Evolutionary conservation across 1,284 basidiomycete species (phyloP), one percentile per base, ranked within the genome.

Genomic region (Apiotrichum montevideense): DNA sequence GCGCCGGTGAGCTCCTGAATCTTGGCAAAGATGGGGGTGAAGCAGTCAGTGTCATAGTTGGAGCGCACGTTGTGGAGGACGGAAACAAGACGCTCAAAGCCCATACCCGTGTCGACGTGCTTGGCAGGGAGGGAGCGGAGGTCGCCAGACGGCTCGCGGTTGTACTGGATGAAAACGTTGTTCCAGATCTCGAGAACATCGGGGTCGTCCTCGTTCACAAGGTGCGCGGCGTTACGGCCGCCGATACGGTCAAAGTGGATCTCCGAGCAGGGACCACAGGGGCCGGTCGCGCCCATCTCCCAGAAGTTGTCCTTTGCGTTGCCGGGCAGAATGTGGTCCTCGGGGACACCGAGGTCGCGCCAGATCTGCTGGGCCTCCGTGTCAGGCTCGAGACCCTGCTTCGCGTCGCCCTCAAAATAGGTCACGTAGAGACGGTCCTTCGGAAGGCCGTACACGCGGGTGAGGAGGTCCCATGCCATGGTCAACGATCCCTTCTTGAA

Each of bases 121-220:
- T 94, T 92, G 48, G 88, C 85, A 32, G 96, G 95, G 15, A 98
- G 83, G 1, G 84, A 64, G 57, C 84, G 85, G 14, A 98, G 82
- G 14, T 85, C 84, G 52, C 89, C 88, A 61, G 93, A 88, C 43
- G 86, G 83, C 77, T 98, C 95, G 43, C 95, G 88, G 77, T 98
- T 98, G 81, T 89, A 98, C 70, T 97, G 93, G 71, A 98, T 98
- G 77, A 98, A 98, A 57, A 98, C 95, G 76, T 96, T 96, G 81
- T 98, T 98, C 95, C 95, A 98, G 68, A 98, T 94, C 78, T 98
- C 96, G 59, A 98, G 83, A 5, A 98, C 95, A 65, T 95, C 86
- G 4, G 96, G 94, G 72, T 98, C 95, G 74, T 98, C 95, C 69
- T 86, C 82, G 77, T 98, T 98, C 67, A 98, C 95, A 50, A 96